phyloP scores from a whole-genome alignment of 148 eudicot genomes.

The Nepenthes mirabilis region DNA sequence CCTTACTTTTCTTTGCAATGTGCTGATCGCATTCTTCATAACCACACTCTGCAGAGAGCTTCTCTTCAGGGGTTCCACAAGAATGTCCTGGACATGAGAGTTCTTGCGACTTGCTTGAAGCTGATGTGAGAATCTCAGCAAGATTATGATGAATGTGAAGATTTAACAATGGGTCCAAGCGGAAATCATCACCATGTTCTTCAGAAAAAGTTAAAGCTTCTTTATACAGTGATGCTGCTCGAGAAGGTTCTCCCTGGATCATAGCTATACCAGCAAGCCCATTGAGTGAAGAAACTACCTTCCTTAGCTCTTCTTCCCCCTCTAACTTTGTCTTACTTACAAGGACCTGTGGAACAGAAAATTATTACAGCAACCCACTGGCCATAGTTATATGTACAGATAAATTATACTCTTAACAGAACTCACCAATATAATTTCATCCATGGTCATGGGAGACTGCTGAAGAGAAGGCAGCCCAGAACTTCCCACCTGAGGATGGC shows the following conservation, averaged over 20 bases:
- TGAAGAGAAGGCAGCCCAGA: conserved; percentile 83
- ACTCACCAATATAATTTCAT: conserved; percentile 75
- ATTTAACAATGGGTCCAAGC: conserved; percentile 80
- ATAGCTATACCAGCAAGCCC: conserved; percentile 91
- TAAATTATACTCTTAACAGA: conserved; percentile 1
- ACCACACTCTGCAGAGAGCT: conserved; percentile 13
- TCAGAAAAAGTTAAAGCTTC: conserved; percentile 67
- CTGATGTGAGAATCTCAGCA: conserved; percentile 48
- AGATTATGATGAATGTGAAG: conserved; percentile 84
- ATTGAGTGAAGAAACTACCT: conserved; percentile 71
- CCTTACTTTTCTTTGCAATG: conserved; percentile 10
- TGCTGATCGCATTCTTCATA: conserved; percentile 17
- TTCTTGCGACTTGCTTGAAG: conserved; percentile 14
- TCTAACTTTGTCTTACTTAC: conserved; percentile 86
- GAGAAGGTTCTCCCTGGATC: conserved; percentile 53
- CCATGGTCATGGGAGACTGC: conserved; percentile 96
- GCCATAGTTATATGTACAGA: not conserved
- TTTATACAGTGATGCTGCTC: conserved; percentile 55
- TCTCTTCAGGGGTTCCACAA: conserved; percentile 18
- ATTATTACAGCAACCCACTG: not conserved
- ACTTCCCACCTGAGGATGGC: conserved; percentile 99
- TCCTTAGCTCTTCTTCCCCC: conserved; percentile 91
- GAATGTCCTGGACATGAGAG: conserved; percentile 6
- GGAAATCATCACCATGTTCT: conserved; percentile 67
- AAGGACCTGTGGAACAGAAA: conserved; percentile 48